Conservation (phyloP, 345 rosid species). For the Rhodamnia rubescens region DNA sequence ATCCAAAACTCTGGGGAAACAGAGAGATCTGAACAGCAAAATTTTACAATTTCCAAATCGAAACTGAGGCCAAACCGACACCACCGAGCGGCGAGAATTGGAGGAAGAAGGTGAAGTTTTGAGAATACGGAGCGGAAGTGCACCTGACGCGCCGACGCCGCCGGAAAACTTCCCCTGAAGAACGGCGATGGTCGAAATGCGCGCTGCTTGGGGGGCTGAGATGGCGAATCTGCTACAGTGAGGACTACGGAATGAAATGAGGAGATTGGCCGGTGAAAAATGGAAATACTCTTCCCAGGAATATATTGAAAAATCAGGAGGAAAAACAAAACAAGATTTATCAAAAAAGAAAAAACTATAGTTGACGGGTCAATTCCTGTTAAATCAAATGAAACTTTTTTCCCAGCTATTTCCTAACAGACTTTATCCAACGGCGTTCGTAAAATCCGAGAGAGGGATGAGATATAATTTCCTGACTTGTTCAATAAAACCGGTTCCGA, state of each 20-base stretch:
- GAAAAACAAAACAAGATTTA: neutral
- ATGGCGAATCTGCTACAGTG: neutral
- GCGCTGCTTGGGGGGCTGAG: neutral
- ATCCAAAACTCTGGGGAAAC: neutral
- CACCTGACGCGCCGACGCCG: neutral
- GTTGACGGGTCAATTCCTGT: neutral
- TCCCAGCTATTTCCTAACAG: neutral
- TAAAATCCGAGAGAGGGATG: neutral
- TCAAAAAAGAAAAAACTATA: neutral
- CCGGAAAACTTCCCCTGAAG: neutral
- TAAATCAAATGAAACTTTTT: neutral
- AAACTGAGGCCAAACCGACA: neutral
- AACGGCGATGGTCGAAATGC: neutral
- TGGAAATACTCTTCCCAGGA: neutral
- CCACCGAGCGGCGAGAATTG: neutral
- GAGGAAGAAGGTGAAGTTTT: neutral
- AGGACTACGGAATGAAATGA: neutral
- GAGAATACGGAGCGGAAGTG: neutral
- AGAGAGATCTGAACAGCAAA: neutral
- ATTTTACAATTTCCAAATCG: neutral
- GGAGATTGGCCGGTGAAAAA: neutral
- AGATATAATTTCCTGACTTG: neutral
- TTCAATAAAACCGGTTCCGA: too few relatives aligned
- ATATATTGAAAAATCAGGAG: neutral
- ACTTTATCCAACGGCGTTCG: neutral